Evolutionary conservation across 1,284 basidiomycete species (phyloP).

Genomic region (Papiliotrema nemorosa): DNA sequence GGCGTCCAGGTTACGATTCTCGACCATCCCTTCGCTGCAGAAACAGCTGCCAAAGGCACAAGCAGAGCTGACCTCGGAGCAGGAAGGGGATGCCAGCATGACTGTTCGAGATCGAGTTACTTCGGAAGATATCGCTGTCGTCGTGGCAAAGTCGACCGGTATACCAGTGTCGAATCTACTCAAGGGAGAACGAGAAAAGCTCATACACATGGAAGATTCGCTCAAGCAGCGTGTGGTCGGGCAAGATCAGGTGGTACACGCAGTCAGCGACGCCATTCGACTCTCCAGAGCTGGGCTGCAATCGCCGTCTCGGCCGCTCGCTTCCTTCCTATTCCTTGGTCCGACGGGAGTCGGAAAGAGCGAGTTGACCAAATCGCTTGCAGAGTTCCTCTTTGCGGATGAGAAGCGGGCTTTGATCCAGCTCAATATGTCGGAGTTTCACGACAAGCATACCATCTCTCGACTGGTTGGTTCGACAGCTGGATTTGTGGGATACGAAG

Average conservation of each 20-base stretch:
- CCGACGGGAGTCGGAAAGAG: constrained; percentile 75
- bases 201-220: constrained; percentile 87
- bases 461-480: constrained; percentile 86
- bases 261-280: constrained; percentile 81
- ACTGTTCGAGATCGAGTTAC: constrained; percentile 85
- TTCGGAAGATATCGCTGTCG: constrained; percentile 79
- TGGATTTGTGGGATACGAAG: constrained; percentile 90
- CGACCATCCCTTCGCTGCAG: constrained; percentile 77
- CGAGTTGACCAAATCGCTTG: constrained; percentile 80
- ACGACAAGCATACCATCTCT: constrained; percentile 85
- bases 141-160: constrained; percentile 84
- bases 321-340: constrained; percentile 85
- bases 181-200: constrained; percentile 82
- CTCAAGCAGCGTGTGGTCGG: constrained; percentile 76
- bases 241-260: constrained; percentile 75
- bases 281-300: constrained; percentile 87
- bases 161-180: constrained; percentile 86
- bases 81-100: constrained; percentile 51
- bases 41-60: constrained; percentile 60
- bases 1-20: constrained; percentile 76
- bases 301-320: constrained; percentile 78
- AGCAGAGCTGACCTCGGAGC: constrained; percentile 59
- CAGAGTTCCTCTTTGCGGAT: constrained; percentile 81
- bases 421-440: constrained; percentile 91
- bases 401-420: constrained; percentile 82